Percentiles rank a stretch among this genome's conserved stretches.
phyloP scores from a whole-genome alignment of 352 stramenopile species.

The Pythium utonaiense region DNA sequence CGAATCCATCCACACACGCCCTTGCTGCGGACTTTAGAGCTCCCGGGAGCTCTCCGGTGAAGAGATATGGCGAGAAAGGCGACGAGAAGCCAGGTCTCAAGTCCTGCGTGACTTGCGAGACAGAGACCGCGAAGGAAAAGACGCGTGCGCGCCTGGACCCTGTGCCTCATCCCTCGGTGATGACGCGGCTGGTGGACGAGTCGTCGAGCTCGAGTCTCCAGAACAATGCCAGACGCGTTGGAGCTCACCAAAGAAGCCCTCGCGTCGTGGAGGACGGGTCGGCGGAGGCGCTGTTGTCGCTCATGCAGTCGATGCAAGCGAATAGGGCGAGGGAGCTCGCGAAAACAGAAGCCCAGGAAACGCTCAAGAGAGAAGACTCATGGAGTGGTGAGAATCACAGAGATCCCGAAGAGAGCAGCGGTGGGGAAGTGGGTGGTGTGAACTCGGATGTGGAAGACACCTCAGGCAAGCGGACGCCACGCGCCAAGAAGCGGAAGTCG shows the following conservation, averaged over 20 bases:
- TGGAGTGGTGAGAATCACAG: not conserved
- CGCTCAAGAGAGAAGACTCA: not conserved
- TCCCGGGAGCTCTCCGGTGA: not conserved
- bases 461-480: not conserved
- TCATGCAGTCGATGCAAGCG: conserved; percentile 13
- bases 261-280: conserved; percentile 6
- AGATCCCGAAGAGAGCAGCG: conserved; percentile 1
- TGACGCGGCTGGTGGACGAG: not conserved
- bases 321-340: not conserved
- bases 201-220: not conserved
- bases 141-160: not conserved
- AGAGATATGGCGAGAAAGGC: not conserved
- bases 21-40: not conserved
- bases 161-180: not conserved
- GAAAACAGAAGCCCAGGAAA: not conserved
- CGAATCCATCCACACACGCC: not conserved
- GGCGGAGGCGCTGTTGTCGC: conserved; percentile 18
- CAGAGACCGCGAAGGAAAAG: not conserved
- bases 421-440: not conserved
- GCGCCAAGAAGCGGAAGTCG: conserved; percentile 24
- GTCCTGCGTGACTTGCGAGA: not conserved
- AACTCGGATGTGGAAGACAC: not conserved
- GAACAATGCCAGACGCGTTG: not conserved
- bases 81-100: not conserved
- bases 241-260: not conserved